phyloP scores from a whole-genome alignment of 805 yeast species.

The Debaryomyces maramus region DNA sequence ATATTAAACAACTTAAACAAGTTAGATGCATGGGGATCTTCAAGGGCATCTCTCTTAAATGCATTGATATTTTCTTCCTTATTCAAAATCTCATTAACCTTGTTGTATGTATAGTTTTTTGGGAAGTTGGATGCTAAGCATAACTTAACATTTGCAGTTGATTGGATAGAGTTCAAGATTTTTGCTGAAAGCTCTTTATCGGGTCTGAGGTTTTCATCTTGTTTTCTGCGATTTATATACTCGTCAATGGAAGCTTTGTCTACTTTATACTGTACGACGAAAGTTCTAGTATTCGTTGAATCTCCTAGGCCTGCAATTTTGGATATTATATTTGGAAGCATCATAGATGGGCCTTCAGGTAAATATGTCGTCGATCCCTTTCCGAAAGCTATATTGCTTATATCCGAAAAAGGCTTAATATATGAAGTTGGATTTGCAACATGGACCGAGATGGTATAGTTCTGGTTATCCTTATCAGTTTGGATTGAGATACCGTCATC shows the following conservation, averaged over 20 bases:
- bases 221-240: constrained; percentile 13
- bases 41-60: constrained; percentile 10
- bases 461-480: constrained; percentile 14
- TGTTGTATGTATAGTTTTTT: constrained; percentile 53
- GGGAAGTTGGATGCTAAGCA: constrained; percentile 32
- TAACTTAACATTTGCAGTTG: constrained; percentile 21
- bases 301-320: constrained; percentile 53
- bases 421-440: constrained; percentile 87
- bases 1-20: constrained; percentile 27
- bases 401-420: constrained; percentile 39
- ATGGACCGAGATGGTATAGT: constrained; percentile 59
- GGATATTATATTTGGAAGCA: constrained; percentile 66
- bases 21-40: constrained; percentile 23
- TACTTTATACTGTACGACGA: constrained; percentile 34
- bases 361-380: constrained; percentile 70
- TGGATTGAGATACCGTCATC: constrained; percentile 87
- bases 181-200: constrained; percentile 6
- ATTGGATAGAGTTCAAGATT: constrained; percentile 16
- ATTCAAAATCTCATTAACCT: constrained; percentile 55
- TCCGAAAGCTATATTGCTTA: constrained; percentile 58
- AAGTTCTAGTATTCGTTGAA: constrained; percentile 41
- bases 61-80: constrained; percentile 16
- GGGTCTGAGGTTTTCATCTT: constrained; percentile 7
- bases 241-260: constrained; percentile 18
- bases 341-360: constrained; percentile 62